Conservation (phyloP, 441 rosid genomes). For the Eruca vesicaria region DNA sequence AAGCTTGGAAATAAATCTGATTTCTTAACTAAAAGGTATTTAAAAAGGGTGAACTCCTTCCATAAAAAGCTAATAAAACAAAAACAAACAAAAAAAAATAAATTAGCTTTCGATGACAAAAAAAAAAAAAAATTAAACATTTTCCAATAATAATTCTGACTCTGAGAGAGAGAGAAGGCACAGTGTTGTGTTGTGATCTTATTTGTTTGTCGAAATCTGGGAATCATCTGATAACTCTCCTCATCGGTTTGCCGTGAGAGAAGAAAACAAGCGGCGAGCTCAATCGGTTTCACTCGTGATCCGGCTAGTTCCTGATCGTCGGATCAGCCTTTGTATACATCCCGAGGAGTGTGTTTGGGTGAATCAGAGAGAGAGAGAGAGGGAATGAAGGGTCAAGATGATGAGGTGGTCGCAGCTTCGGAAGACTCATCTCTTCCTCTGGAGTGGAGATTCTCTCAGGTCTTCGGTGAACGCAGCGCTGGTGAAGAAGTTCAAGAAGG, state of each 20-base stretch:
- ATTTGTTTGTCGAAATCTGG: constrained; percentile 37
- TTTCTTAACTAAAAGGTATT: no score
- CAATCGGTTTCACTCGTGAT: constrained; percentile 2
- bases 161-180: not conserved
- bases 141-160: no score
- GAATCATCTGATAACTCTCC: constrained; percentile 23
- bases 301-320: constrained; percentile 22
- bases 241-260: constrained; percentile 6
- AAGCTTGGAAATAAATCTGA: no score
- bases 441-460: constrained; percentile 84
- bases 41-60: no score
- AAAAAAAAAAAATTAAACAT: no score
- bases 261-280: constrained; percentile 7
- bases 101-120: no score
- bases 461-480: constrained; percentile 69
- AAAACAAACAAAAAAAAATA: no score
- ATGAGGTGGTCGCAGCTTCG: constrained; percentile 50
- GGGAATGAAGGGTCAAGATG: constrained; percentile 61
- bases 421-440: constrained; percentile 49
- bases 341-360: constrained; percentile 10
- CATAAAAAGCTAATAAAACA: no score
- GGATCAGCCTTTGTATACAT: constrained; percentile 2
- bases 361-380: constrained; percentile 26
- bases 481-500: constrained; percentile 89
- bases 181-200: constrained; percentile 24